These are phyloP conservation scores for Ophiostoma himal-ulmi DNA, from an alignment of 2,329 filamentous ascomycete genomes.

Conservation along the genomic window DNA sequence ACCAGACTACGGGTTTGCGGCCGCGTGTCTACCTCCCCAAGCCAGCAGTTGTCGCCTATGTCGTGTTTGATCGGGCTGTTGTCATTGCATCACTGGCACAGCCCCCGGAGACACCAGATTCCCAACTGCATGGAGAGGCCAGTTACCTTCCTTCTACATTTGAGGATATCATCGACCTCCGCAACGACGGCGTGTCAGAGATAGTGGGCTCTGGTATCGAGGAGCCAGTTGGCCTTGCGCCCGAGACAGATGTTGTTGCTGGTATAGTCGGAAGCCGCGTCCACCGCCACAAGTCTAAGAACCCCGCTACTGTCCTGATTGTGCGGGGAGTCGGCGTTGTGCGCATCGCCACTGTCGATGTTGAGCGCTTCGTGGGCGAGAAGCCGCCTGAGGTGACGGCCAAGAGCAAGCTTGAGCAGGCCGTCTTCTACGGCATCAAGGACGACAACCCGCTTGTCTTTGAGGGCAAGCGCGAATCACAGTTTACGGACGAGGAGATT, in stretches of 20 bases:
- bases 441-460: slow-evolving; percentile 86
- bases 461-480: slow-evolving; percentile 57
- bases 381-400: slow-evolving; percentile 62
- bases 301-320: slow-evolving; percentile 56
- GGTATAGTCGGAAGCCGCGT: slow-evolving; percentile 32
- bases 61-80: slow-evolving; percentile 72
- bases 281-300: slow-evolving; percentile 53
- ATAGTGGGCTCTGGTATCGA: slow-evolving; percentile 60
- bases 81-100: slow-evolving; percentile 68
- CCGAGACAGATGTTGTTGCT: slow-evolving; percentile 16
- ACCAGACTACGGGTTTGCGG: slow-evolving; percentile 36
- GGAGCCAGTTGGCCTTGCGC: slow-evolving; percentile 45
- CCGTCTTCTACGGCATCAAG: slow-evolving; percentile 82
- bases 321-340: slow-evolving; percentile 59
- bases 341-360: slow-evolving; percentile 53
- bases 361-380: slow-evolving; percentile 55
- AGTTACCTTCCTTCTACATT: slow-evolving; percentile 63
- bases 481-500: slow-evolving; percentile 65
- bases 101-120: slow-evolving; percentile 64
- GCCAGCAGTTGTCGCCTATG: slow-evolving; percentile 72
- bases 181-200: slow-evolving; percentile 57
- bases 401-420: slow-evolving; percentile 87
- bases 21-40: slow-evolving; percentile 72
- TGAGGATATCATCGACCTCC: slow-evolving; percentile 81
- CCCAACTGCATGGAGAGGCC: slow-evolving; percentile 62